Evolutionary conservation across 345 rosid species (phyloP), one percentile per base, ranked within the genome.

Genomic region (Brassica juncea): DNA sequence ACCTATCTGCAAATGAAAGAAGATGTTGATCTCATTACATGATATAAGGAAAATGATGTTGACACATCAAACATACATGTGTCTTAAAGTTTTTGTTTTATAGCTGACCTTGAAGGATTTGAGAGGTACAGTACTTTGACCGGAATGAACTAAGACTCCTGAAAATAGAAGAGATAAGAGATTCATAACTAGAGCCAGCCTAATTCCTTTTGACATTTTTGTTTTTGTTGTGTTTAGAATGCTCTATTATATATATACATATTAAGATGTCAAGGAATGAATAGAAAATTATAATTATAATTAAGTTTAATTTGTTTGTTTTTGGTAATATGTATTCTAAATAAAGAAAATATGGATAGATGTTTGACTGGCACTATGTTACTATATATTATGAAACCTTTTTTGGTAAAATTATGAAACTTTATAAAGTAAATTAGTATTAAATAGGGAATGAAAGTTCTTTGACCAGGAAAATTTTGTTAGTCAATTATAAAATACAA

Each of bases 41-140:
- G 32, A 61, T 28, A 61, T 27, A 30, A 32, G 16, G 8, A 64
- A 15, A 7, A 64, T 1, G 37, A 14, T 30, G 21, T 6, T n/a
- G 39, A 14, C 35, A 19, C 21, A 19, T 19, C 21, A 31, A 15
- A 64, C 23, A 1, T 28, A 5, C 9, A n/a, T 25, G 15, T 12
- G 57, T 23, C 54, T 25, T 25, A 23, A 66, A 55, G 4, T 8
- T 27, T 67, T 67, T 19, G 37, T n/a, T 30, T 44, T 2, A 23
- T 8, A 60, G 1, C 35, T 76, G 1, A 76, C 66, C 79, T 57
- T 67, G 31, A 75, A 75, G 4, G 73, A 75, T 57, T 0, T 76
- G 21, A 58, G 31, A 68, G 79, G 68, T 2, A 59, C 10, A 0
- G 9, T 28, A 42, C 14, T 42, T 30, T 68, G 60, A 39, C 11